phyloP scores from a whole-genome alignment of 2,329 filamentous ascomycete species.

The Alternaria arbusti region DNA sequence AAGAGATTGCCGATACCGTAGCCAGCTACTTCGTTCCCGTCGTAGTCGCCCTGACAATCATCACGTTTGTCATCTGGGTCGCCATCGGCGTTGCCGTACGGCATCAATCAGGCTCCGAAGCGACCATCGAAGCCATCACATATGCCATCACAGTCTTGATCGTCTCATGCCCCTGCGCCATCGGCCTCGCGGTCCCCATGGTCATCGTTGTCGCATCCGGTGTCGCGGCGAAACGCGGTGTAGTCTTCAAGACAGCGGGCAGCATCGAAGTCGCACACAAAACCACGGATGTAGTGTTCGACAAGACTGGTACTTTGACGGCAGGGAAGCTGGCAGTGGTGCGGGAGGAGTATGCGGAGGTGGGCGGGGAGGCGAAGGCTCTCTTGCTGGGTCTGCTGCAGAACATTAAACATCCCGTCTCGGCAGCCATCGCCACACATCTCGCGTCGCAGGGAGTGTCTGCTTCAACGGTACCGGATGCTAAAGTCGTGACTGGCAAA shows the following conservation, averaged over 20 bases:
- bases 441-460: conserved; percentile 40
- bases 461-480: conserved; percentile 11
- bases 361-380: conserved; percentile 5
- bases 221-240: conserved; percentile 66
- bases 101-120: conserved; percentile 51
- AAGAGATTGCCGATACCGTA: conserved; percentile 71
- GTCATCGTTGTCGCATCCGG: conserved; percentile 76
- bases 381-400: conserved; percentile 50
- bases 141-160: conserved; percentile 75
- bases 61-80: conserved; percentile 71
- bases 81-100: conserved; percentile 58
- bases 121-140: conserved; percentile 68
- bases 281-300: conserved; percentile 72
- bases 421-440: conserved; percentile 54
- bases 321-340: conserved; percentile 57
- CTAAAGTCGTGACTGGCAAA: conserved; percentile 51
- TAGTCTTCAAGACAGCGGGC: conserved; percentile 73
- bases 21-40: conserved; percentile 74
- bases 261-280: conserved; percentile 68
- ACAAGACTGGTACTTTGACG: conserved; percentile 82
- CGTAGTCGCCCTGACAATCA: conserved; percentile 62
- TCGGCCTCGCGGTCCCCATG: conserved; percentile 79
- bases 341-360: conserved; percentile 29
- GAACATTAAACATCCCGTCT: conserved; percentile 60
- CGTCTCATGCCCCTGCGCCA: conserved; percentile 81